Percentiles rank a stretch among this genome's conserved stretches.
Evolutionary conservation across 805 yeast genomes (phyloP).

Genomic region (Myxozyma nipponensis): DNA sequence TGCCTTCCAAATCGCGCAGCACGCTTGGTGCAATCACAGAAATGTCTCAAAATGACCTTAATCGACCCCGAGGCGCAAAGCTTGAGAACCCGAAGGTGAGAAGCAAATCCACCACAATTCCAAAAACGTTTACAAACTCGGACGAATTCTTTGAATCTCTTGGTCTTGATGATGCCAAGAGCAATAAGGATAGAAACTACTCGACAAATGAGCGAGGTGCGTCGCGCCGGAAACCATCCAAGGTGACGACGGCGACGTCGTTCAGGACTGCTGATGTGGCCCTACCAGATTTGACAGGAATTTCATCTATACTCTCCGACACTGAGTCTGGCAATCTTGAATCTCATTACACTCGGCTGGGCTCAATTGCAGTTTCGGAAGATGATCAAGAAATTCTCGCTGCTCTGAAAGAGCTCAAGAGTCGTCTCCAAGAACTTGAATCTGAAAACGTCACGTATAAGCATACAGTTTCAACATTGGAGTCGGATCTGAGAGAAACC

Average conservation of each 20-base stretch:
- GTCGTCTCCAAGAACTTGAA: conserved; percentile 21
- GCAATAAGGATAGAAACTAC: not conserved
- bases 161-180: conserved; percentile 4
- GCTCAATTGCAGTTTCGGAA: conserved; percentile 24
- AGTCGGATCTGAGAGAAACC: conserved; percentile 4
- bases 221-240: conserved; percentile 1
- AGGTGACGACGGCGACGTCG: not conserved
- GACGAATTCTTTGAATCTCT: conserved; percentile 16
- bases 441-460: conserved; percentile 13
- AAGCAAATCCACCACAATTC: conserved; percentile 6
- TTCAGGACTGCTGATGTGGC: not conserved
- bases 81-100: not conserved
- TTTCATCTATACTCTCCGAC: conserved; percentile 16
- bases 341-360: conserved; percentile 1
- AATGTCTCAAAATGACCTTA: not conserved
- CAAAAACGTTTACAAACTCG: conserved; percentile 14
- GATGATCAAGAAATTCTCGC: conserved; percentile 25
- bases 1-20: not conserved
- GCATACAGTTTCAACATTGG: conserved; percentile 7
- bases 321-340: conserved; percentile 2
- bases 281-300: conserved; percentile 26
- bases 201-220: not conserved
- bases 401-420: conserved; percentile 22
- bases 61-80: too few relatives aligned
- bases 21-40: not conserved